Conservation (phyloP, 306 rosid species). For the Trichosanthes cucumerina region DNA sequence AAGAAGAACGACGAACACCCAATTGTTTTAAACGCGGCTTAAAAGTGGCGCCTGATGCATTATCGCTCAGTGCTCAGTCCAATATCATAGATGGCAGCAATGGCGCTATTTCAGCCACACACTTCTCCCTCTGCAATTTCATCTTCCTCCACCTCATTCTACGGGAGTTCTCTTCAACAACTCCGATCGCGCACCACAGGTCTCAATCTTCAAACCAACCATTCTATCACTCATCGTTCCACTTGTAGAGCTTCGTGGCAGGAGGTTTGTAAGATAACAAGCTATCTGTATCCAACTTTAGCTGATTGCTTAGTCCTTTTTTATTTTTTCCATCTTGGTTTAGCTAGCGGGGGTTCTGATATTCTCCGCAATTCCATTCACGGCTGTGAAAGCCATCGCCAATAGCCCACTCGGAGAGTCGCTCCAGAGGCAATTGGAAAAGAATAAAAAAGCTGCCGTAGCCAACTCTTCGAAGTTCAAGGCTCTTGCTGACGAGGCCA, state of each 20-base stretch:
- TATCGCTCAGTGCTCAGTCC: background rate
- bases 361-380: slow-evolving; percentile 87
- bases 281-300: background rate
- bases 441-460: slow-evolving; percentile 36
- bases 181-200: slow-evolving; percentile 8
- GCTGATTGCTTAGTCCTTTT: background rate
- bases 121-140: slow-evolving; percentile 8
- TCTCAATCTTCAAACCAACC: slow-evolving; percentile 12
- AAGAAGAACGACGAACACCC: no score
- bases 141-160: slow-evolving; percentile 13
- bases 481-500: slow-evolving; percentile 42
- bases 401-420: slow-evolving; percentile 79
- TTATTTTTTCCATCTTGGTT: background rate
- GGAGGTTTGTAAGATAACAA: slow-evolving; percentile 45
- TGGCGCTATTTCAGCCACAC: slow-evolving; percentile 21
- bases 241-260: slow-evolving; percentile 71
- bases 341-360: slow-evolving; percentile 82
- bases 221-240: slow-evolving; percentile 7
- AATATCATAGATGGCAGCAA: background rate
- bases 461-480: slow-evolving; percentile 48
- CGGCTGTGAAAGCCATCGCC: slow-evolving; percentile 79
- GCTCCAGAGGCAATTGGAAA: slow-evolving; percentile 56
- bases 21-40: background rate
- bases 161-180: background rate
- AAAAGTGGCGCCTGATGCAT: background rate